Evolutionary conservation across 768 basidiomycete genomes (phyloP), one percentile per base, ranked within the genome.

Genomic region (Pulveroboletus sp.): DNA sequence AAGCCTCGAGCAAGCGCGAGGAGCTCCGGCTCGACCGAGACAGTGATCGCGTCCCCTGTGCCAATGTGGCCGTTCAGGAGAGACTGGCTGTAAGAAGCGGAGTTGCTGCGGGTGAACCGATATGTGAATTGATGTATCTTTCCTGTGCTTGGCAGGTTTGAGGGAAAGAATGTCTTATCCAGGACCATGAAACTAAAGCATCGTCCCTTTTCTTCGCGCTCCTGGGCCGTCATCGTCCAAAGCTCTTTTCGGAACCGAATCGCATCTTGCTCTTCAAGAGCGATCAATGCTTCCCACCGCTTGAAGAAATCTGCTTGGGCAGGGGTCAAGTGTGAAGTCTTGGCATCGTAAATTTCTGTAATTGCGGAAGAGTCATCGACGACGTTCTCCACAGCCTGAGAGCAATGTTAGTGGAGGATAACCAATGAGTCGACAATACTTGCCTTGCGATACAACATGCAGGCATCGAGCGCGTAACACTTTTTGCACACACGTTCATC

Each of bases 401-500:
- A 39, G 36, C 27, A 18, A 41, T 14, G 14, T 61, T n/a, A 52
- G 47, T 11, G 15, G 47, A 43, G 36, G 28, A 43, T 1, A 31
- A 32, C 12, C 6, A 12, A 26, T 6, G 6, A 12, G 12, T 10
- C 10, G 9, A 21, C 48, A 28, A 45, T 43, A 40, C 70, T 28
- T 52, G 85, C 90, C 76, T 86, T 89, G 39, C 95, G 86, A 70
- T 93, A 98, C 10, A 99, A 75, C 86, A 97, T 93, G 67, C 96
- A 98, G 2, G 82, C 77, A 59, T 99, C 91, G 6, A 89, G 69
- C 0, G 79, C 76, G 62, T 84, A 97, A 62, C 96, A 98, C 43
- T 73, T 78, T 62, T 82, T 81, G 67, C 96, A 99, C 10, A 76
- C 70, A 49, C 83, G 72, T 50, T 83, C 79, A 55, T 91, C 82